Base-by-base conservation (phyloP, 2,329 filamentous ascomycete genomes). In the Geosmithia flava region DNA sequence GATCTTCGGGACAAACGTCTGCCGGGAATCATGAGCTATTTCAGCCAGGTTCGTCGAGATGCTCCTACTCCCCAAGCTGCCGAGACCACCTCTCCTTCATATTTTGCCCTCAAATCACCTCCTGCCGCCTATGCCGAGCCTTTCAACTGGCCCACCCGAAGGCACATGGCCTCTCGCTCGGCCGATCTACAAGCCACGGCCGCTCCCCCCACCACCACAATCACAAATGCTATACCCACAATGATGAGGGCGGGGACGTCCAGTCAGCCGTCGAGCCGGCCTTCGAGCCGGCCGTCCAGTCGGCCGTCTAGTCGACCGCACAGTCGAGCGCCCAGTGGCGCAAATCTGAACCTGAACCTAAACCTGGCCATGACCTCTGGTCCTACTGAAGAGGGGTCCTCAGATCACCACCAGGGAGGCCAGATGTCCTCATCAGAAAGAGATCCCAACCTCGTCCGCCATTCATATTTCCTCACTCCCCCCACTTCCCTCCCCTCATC, bases 41-140 rank as follows among this genome's bases (percentile, higher is more conserved):
- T 97, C 78, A 85, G 85, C 74, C 93, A 98, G 91, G 93, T 98
- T 95, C 83, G 93, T 96, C 78, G 79, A 76, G 80, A 78, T 74
- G 80, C 82, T 81, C 76, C 78, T 50, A 20, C 44, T 42, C 19
- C 23, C 42, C 30, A 47, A 7, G 19, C 20, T n/a, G 15, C 30
- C 43, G 33, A 37, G 30, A 47, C 39, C 20, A 23, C 41, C 23
- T 23, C 41, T n/a, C 30, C 41, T 29, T 48, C 41, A 11, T 39
- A n/a, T 20, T 20, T 42, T 20, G 23, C 27, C 20, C 41, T 44
- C 8, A 41, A 27, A 7, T 15, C 37, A 20, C 46, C 46, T 17
- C 37, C 37, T 39, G 19, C 20, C 42, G 20, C 17, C 33, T 11
- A 11, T 37, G 33, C 33, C 17, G 42, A 44, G 42, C 27, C 42